phyloP scores from a whole-genome alignment of 106 monocot species.

The Ottelia alismoides region DNA sequence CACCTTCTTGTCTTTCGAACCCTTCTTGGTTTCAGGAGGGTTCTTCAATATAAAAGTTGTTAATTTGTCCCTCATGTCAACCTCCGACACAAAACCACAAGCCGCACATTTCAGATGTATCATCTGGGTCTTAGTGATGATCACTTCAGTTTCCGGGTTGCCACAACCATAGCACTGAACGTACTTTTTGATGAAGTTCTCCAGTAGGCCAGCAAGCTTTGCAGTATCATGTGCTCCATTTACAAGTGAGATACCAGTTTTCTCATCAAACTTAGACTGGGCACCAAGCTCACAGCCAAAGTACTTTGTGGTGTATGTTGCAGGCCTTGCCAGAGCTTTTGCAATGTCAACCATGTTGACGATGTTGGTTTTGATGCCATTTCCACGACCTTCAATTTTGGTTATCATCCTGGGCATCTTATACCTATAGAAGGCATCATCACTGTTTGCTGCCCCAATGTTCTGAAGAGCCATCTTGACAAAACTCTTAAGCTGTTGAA shows the following conservation, averaged over 20 bases:
- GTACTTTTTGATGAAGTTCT: constrained; percentile 77
- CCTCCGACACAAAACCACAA: constrained; percentile 65
- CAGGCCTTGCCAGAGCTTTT: constrained; percentile 55
- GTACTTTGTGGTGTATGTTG: constrained; percentile 73
- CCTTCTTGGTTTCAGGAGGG: constrained; percentile 62
- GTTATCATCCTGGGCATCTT: constrained; percentile 90
- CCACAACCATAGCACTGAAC: constrained; percentile 80
- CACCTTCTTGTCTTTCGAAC: constrained; percentile 58
- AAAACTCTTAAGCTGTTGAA: too few relatives aligned
- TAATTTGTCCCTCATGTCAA: constrained; percentile 75
- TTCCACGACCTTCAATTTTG: constrained; percentile 80
- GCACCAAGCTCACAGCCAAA: constrained; percentile 83
- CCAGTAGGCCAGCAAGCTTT: constrained; percentile 64
- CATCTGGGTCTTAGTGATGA: constrained; percentile 65
- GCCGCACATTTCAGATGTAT: constrained; percentile 72
- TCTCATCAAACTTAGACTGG: constrained; percentile 76
- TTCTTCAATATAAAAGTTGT: constrained; percentile 67
- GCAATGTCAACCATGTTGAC: constrained; percentile 91
- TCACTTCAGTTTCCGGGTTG: constrained; percentile 69
- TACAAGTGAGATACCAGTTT: constrained; percentile 53
- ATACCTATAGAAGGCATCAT: constrained; percentile 86
- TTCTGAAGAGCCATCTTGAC: constrained; percentile 58
- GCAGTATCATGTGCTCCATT: constrained; percentile 79
- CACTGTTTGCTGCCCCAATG: constrained; percentile 72
- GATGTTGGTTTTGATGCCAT: constrained; percentile 81